A percentile compares a stretch with the other conserved stretches of the same genome.
These are phyloP conservation scores for Spongiforma sp. DNA, from an alignment of 1,284 basidiomycete species.

Conservation along the genomic window DNA sequence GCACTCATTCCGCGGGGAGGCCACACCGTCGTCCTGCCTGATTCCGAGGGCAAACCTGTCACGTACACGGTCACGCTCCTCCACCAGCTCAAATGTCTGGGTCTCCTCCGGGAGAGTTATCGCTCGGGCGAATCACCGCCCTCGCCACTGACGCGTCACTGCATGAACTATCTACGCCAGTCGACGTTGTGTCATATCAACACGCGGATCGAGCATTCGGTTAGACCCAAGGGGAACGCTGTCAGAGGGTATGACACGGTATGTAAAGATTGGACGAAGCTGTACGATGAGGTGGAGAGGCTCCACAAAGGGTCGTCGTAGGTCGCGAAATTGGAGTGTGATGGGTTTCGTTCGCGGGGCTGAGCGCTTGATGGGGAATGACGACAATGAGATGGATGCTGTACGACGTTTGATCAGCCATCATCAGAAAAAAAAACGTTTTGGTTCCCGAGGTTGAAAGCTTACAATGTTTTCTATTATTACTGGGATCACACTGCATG, in stretches of 20 bases:
- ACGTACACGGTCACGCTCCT: conserved; percentile 22
- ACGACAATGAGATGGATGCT: too few species aligned
- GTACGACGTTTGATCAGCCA: too few species aligned
- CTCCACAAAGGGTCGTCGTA: too few species aligned
- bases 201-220: conserved; percentile 18
- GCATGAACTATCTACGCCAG: conserved; percentile 21
- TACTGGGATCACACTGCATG: too few species aligned
- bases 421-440: too few species aligned
- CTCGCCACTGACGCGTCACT: conserved; percentile 18
- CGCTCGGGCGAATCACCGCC: conserved; percentile 4
- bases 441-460: too few species aligned
- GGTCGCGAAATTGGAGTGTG: neutral
- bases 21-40: conserved; percentile 17
- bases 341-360: too few species aligned
- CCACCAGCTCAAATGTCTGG: conserved; percentile 20
- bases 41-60: conserved; percentile 18
- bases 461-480: too few species aligned
- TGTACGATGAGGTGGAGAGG: conserved; percentile 22
- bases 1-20: conserved; percentile 18
- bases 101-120: conserved; percentile 20
- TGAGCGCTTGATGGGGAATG: too few species aligned
- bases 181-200: conserved; percentile 20
- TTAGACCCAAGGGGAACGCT: conserved; percentile 9
- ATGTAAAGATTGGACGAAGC: conserved; percentile 21
- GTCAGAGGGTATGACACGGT: conserved; percentile 21